A percentile compares a stretch with the other conserved stretches of the same genome.
phyloP scores from a whole-genome alignment of 1,139 yeast genomes.

The Protomyces inundatus region DNA sequence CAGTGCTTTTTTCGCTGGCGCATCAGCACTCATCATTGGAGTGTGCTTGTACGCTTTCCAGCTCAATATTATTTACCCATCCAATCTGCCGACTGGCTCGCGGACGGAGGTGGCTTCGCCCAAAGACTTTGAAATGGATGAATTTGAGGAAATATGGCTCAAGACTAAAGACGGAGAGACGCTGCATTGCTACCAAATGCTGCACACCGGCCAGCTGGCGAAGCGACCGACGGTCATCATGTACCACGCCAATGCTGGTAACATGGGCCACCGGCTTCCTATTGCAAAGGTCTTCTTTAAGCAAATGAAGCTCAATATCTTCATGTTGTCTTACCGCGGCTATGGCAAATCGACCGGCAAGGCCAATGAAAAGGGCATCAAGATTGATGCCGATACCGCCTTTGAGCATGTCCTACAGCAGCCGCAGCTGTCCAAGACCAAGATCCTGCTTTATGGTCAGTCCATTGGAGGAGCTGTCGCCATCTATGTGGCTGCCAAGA shows the following conservation, averaged over 20 bases:
- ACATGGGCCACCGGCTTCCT: slow-evolving; percentile 88
- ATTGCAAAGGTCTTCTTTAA: slow-evolving; percentile 66
- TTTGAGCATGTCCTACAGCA: slow-evolving; percentile 55
- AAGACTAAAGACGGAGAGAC: slow-evolving; percentile 62
- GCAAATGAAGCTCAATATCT: slow-evolving; percentile 65
- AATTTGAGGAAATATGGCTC: slow-evolving; percentile 55
- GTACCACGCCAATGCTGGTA: slow-evolving; percentile 92
- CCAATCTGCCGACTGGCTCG: slow-evolving; percentile 67
- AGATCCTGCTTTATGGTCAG: slow-evolving; percentile 73
- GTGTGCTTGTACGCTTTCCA: slow-evolving; percentile 43
- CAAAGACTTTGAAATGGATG: slow-evolving; percentile 58
- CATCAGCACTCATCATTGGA: neutral
- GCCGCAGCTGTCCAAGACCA: slow-evolving; percentile 49
- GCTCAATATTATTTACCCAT: slow-evolving; percentile 68
- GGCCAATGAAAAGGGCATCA: slow-evolving; percentile 74
- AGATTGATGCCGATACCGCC: slow-evolving; percentile 72
- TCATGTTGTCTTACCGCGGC: slow-evolving; percentile 31
- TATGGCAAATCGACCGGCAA: slow-evolving; percentile 75
- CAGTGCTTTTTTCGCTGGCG: neutral
- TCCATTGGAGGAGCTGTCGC: slow-evolving; percentile 96
- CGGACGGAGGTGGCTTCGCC: slow-evolving; percentile 75
- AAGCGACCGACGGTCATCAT: slow-evolving; percentile 58
- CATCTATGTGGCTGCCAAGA: slow-evolving; percentile 62
- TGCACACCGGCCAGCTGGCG: slow-evolving; percentile 40
- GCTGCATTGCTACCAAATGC: slow-evolving; percentile 39